phyloP scores from a whole-genome alignment of 2,329 filamentous ascomycete genomes.

The Knufia petricola region DNA sequence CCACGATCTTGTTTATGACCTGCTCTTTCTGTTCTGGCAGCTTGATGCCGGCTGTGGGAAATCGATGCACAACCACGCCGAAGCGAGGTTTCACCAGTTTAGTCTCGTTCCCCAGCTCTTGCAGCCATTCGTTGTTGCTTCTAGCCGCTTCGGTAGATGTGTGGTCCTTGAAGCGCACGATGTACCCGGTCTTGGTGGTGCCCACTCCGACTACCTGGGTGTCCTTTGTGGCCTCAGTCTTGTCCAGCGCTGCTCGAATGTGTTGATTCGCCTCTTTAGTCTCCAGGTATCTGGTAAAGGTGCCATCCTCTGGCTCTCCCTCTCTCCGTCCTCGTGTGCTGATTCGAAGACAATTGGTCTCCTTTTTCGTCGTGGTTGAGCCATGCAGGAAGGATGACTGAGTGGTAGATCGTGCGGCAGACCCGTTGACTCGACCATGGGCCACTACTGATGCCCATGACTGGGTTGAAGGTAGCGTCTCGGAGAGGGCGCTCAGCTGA shows the following conservation, averaged over 20 bases:
- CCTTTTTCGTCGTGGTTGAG: neutral
- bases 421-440: neutral
- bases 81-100: slow-evolving; percentile 21
- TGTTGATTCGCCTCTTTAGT: slow-evolving; percentile 2
- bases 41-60: slow-evolving; percentile 20
- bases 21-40: slow-evolving; percentile 11
- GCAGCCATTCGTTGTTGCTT: slow-evolving; percentile 21
- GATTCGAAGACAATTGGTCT: slow-evolving; percentile 5
- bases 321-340: slow-evolving; percentile 5
- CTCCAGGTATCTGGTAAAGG: slow-evolving; percentile 1
- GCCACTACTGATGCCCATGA: slow-evolving; percentile 9
- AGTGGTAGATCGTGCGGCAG: neutral
- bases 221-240: slow-evolving; percentile 8
- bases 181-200: slow-evolving; percentile 21
- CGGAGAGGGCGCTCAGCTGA: slow-evolving; percentile 1
- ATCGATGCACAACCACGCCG: slow-evolving; percentile 18
- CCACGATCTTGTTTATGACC: slow-evolving; percentile 17
- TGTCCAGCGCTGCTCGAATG: slow-evolving; percentile 2
- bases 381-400: neutral
- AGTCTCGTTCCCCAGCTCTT: slow-evolving; percentile 18
- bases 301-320: slow-evolving; percentile 1
- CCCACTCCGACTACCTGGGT: slow-evolving; percentile 11
- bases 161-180: slow-evolving; percentile 21
- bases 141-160: slow-evolving; percentile 17
- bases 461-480: neutral